Conservation (phyloP, 1,139 yeast species). For the Scheffersomyces cryptocercus region DNA sequence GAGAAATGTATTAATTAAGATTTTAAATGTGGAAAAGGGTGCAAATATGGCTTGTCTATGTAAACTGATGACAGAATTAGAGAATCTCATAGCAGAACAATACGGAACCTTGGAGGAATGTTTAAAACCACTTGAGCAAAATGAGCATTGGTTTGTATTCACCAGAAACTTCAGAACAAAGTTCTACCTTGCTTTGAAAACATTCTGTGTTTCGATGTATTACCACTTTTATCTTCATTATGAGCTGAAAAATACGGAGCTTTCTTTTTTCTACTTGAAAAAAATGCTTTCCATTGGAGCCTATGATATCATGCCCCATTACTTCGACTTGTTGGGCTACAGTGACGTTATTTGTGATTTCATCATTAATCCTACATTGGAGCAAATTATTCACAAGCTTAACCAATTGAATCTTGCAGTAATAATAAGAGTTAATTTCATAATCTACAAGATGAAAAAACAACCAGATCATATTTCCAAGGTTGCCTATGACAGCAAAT, state of each 20-base stretch:
- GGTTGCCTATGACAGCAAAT: not conserved
- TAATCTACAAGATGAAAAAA: slow-evolving; percentile 1
- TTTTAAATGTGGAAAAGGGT: slow-evolving; percentile 23
- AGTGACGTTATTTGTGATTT: slow-evolving; percentile 38
- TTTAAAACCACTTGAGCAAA: slow-evolving; percentile 7
- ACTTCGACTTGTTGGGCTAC: slow-evolving; percentile 32
- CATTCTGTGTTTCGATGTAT: slow-evolving; percentile 33
- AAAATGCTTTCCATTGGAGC: slow-evolving; percentile 25
- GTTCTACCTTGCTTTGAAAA: slow-evolving; percentile 27
- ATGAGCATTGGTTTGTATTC: slow-evolving; percentile 15
- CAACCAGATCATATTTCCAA: slow-evolving; percentile 8
- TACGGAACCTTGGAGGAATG: slow-evolving; percentile 16
- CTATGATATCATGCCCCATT: slow-evolving; percentile 39
- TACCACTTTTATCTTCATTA: slow-evolving; percentile 41
- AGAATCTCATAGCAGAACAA: slow-evolving; percentile 14
- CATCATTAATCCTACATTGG: slow-evolving; percentile 41
- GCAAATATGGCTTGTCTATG: slow-evolving; percentile 25
- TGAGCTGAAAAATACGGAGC: slow-evolving; percentile 16
- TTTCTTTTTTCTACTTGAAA: slow-evolving; percentile 34
- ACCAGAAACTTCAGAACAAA: slow-evolving; percentile 27
- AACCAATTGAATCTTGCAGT: slow-evolving; percentile 34
- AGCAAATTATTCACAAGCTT: slow-evolving; percentile 36
- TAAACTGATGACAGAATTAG: slow-evolving; percentile 20
- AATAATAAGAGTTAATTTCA: slow-evolving; percentile 22
- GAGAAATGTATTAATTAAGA: slow-evolving; percentile 13